Conservation (phyloP, 352 stramenopile species). For the Globisporangium ultimum region DNA sequence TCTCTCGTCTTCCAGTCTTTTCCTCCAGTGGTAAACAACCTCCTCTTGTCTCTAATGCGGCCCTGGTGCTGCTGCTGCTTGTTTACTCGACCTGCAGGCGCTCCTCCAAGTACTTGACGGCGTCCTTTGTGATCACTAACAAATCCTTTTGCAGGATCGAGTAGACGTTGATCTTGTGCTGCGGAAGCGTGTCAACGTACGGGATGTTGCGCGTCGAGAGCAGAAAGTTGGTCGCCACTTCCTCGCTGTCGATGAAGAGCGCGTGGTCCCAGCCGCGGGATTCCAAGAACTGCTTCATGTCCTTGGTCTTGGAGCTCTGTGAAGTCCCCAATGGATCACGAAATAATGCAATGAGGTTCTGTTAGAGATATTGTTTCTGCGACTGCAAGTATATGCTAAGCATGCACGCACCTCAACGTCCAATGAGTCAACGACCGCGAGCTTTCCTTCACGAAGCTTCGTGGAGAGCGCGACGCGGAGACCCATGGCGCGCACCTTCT, state of each 20-base stretch:
- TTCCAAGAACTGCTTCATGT: constrained; percentile 79
- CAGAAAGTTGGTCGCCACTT: constrained; percentile 73
- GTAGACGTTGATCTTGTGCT: constrained; percentile 90
- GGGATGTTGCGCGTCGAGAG: constrained; percentile 84
- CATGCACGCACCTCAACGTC: constrained; percentile 56
- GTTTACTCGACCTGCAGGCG: constrained; percentile 80
- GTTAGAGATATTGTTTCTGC: background rate
- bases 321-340: constrained; percentile 3
- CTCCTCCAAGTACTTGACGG: constrained; percentile 87
- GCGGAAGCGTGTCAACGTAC: constrained; percentile 76
- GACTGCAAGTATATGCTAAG: background rate
- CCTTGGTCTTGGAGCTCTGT: constrained; percentile 83
- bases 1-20: background rate
- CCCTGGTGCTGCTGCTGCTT: background rate
- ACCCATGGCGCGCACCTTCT: constrained; percentile 87
- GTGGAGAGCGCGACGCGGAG: constrained; percentile 82
- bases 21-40: background rate
- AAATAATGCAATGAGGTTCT: background rate
- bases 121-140: constrained; percentile 81
- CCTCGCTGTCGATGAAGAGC: constrained; percentile 77
- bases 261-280: constrained; percentile 82
- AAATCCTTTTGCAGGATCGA: constrained; percentile 88
- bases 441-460: constrained; percentile 85
- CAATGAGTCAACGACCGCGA: constrained; percentile 77
- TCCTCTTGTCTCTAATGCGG: constrained; percentile 10